Evolutionary conservation across 148 eudicot genomes (phyloP).

Genomic region (Simmondsia chinensis): DNA sequence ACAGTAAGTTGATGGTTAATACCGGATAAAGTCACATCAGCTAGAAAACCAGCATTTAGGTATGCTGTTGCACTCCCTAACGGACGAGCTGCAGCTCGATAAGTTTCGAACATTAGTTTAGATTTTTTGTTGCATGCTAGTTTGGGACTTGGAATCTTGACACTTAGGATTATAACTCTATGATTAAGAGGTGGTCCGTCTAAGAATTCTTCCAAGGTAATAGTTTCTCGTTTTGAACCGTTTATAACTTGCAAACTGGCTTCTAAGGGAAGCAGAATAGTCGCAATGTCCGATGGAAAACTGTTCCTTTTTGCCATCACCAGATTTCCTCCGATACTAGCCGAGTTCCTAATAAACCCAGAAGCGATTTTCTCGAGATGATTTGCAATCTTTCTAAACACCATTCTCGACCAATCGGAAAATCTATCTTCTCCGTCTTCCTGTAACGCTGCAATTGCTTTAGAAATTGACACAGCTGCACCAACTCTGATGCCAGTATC

Average conservation of each 20-base stretch:
- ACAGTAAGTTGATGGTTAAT: conserved; percentile 17
- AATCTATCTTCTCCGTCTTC: conserved; percentile 8
- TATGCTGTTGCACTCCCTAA: conserved; percentile 56
- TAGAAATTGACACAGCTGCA: too few relatives aligned
- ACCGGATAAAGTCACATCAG: conserved; percentile 23
- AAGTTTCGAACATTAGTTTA: conserved; percentile 41
- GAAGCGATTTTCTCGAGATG: conserved; percentile 68
- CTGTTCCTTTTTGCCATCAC: conserved; percentile 53
- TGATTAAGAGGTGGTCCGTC: conserved; percentile 31
- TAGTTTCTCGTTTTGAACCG: conserved; percentile 16
- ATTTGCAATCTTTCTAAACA: conserved; percentile 33
- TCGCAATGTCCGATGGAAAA: conserved; percentile 64
- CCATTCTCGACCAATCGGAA: not conserved
- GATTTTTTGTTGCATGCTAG: conserved; percentile 10
- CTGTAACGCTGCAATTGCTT: conserved; percentile 31
- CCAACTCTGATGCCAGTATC: conserved; percentile 39
- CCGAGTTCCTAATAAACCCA: conserved; percentile 44
- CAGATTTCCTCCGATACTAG: conserved; percentile 62
- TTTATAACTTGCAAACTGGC: conserved; percentile 29
- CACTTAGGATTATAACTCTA: conserved; percentile 32
- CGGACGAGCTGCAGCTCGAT: conserved; percentile 62
- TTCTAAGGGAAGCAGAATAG: conserved; percentile 45
- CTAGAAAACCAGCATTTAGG: conserved; percentile 61
- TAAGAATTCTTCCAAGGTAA: conserved; percentile 45
- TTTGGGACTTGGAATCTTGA: conserved; percentile 34